Percentiles rank a stretch among this genome's conserved stretches.
These are phyloP conservation scores for Clavispora santaluciae DNA, from an alignment of 805 yeast genomes.

Conservation along the genomic window DNA sequence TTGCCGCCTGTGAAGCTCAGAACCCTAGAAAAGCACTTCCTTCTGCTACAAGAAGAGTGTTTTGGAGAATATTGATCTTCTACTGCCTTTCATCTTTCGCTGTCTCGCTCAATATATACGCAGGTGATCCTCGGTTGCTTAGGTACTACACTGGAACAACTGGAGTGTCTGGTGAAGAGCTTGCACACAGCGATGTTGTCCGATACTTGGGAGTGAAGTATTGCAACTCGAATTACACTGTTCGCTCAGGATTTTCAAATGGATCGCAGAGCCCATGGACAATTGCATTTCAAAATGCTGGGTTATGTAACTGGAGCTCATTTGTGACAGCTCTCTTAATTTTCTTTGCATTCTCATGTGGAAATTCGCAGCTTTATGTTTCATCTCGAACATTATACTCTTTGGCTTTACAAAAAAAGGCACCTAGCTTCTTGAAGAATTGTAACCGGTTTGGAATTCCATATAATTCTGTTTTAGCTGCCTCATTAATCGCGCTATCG, in stretches of 20 bases:
- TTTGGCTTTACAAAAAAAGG: constrained; percentile 46
- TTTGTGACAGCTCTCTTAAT: constrained; percentile 41
- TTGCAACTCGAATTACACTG: constrained; percentile 21
- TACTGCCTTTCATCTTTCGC: constrained; percentile 64
- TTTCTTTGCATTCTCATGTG: constrained; percentile 44
- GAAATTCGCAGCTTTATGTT: constrained; percentile 42
- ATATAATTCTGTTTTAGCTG: constrained; percentile 58
- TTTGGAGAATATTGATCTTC: constrained; percentile 62
- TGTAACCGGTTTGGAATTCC: constrained; percentile 72
- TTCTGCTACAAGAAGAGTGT: constrained; percentile 68
- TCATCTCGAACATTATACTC: constrained; percentile 40
- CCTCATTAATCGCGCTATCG: constrained; percentile 56
- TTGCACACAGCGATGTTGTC: constrained; percentile 25
- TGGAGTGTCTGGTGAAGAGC: constrained; percentile 20
- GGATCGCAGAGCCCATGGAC: constrained; percentile 45
- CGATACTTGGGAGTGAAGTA: constrained; percentile 32
- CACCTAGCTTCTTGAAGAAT: constrained; percentile 54
- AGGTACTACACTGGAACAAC: constrained; percentile 45
- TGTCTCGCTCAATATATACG: constrained; percentile 66
- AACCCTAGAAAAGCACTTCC: constrained; percentile 77
- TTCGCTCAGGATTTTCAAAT: constrained; percentile 32
- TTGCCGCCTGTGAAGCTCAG: constrained; percentile 83
- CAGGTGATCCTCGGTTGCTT: constrained; percentile 71
- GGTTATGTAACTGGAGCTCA: constrained; percentile 31
- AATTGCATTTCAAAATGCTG: constrained; percentile 38